A percentile compares a stretch with the other conserved stretches of the same genome.
Evolutionary conservation across 441 rosid species (phyloP).

Genomic region (Populus hybrid): DNA sequence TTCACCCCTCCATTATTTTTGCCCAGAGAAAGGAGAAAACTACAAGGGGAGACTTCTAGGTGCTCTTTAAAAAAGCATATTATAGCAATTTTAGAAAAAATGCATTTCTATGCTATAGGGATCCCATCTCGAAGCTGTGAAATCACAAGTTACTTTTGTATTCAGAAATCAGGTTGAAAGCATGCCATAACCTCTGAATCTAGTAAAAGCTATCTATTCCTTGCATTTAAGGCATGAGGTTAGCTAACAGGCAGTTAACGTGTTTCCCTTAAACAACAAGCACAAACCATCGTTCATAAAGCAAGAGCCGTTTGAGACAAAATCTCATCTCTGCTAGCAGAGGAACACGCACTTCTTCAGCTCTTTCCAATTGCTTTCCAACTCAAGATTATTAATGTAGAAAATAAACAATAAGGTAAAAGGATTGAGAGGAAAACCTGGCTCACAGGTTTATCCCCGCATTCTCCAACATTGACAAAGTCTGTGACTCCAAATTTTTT

Average conservation of each 20-base stretch:
- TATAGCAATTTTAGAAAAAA: background rate
- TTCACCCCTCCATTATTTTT: background rate
- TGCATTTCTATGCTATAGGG: background rate
- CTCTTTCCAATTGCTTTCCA: too few species aligned
- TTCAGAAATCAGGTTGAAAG: too few species aligned
- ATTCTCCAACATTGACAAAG: slow-evolving; percentile 51
- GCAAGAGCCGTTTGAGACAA: too few species aligned
- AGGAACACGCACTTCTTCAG: too few species aligned
- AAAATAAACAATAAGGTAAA: background rate
- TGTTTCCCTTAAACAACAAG: too few species aligned
- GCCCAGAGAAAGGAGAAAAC: background rate
- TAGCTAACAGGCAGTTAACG: too few species aligned
- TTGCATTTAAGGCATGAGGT: too few species aligned
- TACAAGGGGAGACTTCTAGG: background rate
- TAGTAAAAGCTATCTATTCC: too few species aligned
- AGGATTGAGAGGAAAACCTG: slow-evolving; percentile 40
- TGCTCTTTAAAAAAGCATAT: background rate
- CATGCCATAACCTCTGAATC: background rate
- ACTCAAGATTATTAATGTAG: background rate
- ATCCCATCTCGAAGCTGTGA: background rate
- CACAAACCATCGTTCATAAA: too few species aligned
- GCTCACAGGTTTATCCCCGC: slow-evolving; percentile 47
- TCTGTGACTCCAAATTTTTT: slow-evolving; percentile 68
- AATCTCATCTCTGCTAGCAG: too few species aligned
- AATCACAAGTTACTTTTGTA: background rate